Percentiles rank a stretch among this genome's conserved stretches.
These are phyloP conservation scores for Podaxis rugospora DNA, from an alignment of 768 basidiomycete species.

Conservation along the genomic window DNA sequence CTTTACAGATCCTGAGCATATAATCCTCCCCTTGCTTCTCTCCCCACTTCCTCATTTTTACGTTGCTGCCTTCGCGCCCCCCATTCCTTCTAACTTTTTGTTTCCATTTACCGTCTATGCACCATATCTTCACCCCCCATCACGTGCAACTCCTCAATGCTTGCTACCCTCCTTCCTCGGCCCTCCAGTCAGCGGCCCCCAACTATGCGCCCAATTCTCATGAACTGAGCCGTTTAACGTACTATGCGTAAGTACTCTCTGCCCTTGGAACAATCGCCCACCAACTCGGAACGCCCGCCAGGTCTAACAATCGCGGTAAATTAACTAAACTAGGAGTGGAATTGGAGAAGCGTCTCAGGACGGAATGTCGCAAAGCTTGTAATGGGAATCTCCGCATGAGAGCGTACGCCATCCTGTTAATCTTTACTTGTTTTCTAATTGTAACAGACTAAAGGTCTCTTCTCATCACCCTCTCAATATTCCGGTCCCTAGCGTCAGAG, in stretches of 20 bases:
- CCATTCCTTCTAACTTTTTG: background rate
- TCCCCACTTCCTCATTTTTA: background rate
- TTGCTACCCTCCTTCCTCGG: conserved; percentile 80
- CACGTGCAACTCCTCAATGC: conserved; percentile 81
- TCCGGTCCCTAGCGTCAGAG: conserved; percentile 79
- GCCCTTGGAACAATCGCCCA: background rate
- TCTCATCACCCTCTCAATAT: conserved; percentile 78
- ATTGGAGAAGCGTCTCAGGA: conserved; percentile 66
- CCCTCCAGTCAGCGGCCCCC: conserved; percentile 69
- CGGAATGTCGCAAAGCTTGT: conserved; percentile 64
- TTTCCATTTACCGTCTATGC: conserved; percentile 38
- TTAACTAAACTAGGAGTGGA: conserved; percentile 72
- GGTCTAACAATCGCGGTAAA: conserved; percentile 77
- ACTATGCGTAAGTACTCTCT: conserved; percentile 56
- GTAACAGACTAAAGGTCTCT: conserved; percentile 48
- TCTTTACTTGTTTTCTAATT: background rate
- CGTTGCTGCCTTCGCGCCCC: background rate
- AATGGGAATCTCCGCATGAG: conserved; percentile 73
- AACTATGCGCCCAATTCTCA: conserved; percentile 79
- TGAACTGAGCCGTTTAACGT: conserved; percentile 80
- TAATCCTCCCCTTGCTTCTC: background rate
- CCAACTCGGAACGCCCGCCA: conserved; percentile 17
- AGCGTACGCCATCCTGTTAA: conserved; percentile 51
- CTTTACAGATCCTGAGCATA: background rate
- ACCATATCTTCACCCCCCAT: conserved; percentile 72